These are phyloP conservation scores for Candida sanyiensis DNA, from an alignment of 805 yeast species.

Conservation along the genomic window DNA sequence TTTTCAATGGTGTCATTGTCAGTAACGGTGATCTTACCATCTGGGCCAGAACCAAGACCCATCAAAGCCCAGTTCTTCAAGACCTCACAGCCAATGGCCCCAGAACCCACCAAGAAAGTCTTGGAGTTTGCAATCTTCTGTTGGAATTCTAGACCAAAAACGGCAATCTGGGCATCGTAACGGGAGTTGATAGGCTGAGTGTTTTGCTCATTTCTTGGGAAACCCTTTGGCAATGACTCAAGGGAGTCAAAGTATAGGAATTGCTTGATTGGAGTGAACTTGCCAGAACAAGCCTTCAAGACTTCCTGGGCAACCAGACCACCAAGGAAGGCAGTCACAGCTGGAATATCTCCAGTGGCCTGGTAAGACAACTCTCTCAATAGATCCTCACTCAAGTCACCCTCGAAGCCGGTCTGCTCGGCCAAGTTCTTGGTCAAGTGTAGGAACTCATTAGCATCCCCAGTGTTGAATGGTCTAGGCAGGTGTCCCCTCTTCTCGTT, in stretches of 20 bases:
- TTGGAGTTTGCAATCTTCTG: slow-evolving; percentile 66
- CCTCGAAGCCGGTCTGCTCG: slow-evolving; percentile 49
- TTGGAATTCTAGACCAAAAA: slow-evolving; percentile 78
- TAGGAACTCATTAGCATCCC: slow-evolving; percentile 66
- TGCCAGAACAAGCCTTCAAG: slow-evolving; percentile 90
- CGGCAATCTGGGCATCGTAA: slow-evolving; percentile 94
- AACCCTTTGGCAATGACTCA: slow-evolving; percentile 76
- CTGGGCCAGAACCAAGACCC: slow-evolving; percentile 90
- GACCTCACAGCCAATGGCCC: slow-evolving; percentile 99
- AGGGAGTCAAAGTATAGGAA: slow-evolving; percentile 90
- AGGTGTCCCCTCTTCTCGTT: slow-evolving; percentile 50
- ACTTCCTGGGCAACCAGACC: slow-evolving; percentile 97
- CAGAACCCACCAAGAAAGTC: slow-evolving; percentile 91
- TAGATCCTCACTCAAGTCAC: slow-evolving; percentile 59
- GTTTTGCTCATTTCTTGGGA: slow-evolving; percentile 60
- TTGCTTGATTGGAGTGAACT: slow-evolving; percentile 90
- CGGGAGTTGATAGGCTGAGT: slow-evolving; percentile 75
- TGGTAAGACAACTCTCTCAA: slow-evolving; percentile 74
- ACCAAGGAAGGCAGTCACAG: slow-evolving; percentile 83
- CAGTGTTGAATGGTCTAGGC: slow-evolving; percentile 72
- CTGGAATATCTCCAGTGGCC: slow-evolving; percentile 89
- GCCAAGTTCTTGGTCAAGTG: slow-evolving; percentile 55
- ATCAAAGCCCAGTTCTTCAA: slow-evolving; percentile 96
- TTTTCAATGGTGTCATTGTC: slow-evolving; percentile 95
- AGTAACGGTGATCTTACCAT: slow-evolving; percentile 79